Evolutionary conservation across 1,139 yeast species (phyloP).

Genomic region (Taphrina sp.): DNA sequence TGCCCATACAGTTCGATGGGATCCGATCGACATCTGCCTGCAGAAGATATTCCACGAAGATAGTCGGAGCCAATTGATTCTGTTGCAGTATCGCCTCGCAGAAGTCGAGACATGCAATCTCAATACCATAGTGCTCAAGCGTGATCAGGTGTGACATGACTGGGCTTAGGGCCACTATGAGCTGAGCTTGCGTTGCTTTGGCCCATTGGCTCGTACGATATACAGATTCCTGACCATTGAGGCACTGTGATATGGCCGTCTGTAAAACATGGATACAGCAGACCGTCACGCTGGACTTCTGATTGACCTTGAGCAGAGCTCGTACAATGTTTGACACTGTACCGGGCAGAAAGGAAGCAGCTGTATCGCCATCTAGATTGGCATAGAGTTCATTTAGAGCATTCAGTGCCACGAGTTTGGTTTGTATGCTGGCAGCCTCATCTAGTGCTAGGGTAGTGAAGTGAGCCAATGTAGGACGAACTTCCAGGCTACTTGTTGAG

Average conservation of each 20-base stretch:
- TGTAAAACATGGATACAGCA: background rate
- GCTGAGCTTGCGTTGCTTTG: conserved; percentile 16
- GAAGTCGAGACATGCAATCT: background rate
- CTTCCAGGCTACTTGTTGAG: background rate
- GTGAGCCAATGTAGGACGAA: conserved; percentile 28
- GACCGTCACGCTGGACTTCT: background rate
- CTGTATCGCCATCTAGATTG: conserved; percentile 7
- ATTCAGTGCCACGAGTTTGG: background rate
- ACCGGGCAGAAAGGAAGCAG: conserved; percentile 25
- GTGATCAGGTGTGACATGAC: conserved; percentile 2
- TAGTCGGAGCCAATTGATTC: background rate
- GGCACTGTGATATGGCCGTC: background rate
- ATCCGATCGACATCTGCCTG: conserved; percentile 5
- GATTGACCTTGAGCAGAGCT: conserved; percentile 2
- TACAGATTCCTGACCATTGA: background rate
- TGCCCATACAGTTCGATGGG: background rate
- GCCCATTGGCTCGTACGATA: conserved; percentile 18
- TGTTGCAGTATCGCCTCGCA: conserved; percentile 2
- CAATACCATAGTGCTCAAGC: conserved; percentile 3
- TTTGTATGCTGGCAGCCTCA: background rate
- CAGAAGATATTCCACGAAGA: conserved; percentile 21
- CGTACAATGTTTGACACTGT: conserved; percentile 15
- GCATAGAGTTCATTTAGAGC: conserved; percentile 5
- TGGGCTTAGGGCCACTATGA: conserved; percentile 20
- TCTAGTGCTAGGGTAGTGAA: background rate